Percentiles rank a stretch among this genome's conserved stretches.
Evolutionary conservation across 2,329 filamentous ascomycete species (phyloP).

Genomic region (Coniella lustricola): DNA sequence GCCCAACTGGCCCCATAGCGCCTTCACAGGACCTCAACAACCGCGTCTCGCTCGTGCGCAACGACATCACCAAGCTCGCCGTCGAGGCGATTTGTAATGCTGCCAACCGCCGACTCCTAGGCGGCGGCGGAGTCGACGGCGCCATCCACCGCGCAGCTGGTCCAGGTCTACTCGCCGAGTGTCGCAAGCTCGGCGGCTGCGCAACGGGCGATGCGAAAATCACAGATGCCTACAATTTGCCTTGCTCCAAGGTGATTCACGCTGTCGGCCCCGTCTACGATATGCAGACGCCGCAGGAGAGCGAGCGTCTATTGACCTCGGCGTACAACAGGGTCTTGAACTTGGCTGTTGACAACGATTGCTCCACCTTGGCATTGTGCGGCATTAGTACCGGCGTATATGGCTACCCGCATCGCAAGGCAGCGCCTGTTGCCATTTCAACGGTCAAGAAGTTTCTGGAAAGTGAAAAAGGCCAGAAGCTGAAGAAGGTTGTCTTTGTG

Average conservation of each 20-base stretch:
- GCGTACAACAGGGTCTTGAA: constrained; percentile 69
- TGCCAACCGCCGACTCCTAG: constrained; percentile 70
- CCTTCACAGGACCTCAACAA: constrained; percentile 56
- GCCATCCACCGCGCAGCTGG: constrained; percentile 85
- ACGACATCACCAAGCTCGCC: constrained; percentile 74
- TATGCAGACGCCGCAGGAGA: constrained; percentile 29
- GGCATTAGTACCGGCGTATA: constrained; percentile 86
- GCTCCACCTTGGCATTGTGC: constrained; percentile 72
- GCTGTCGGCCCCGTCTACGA: constrained; percentile 79
- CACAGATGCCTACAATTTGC: constrained; percentile 69
- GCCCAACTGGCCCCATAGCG: constrained; percentile 19
- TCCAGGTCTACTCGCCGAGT: constrained; percentile 59
- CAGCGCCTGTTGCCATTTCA: constrained; percentile 63
- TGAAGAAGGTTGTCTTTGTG: constrained; percentile 78
- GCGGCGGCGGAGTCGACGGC: constrained; percentile 85
- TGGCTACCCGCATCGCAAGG: constrained; percentile 70
- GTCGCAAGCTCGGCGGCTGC: constrained; percentile 64
- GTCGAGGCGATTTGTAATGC: constrained; percentile 90
- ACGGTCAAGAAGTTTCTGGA: constrained; percentile 51
- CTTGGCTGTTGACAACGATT: constrained; percentile 59
- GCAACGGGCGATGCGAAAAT: constrained; percentile 74
- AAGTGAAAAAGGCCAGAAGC: constrained; percentile 34
- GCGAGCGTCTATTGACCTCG: constrained; percentile 41
- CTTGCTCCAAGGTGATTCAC: constrained; percentile 76
- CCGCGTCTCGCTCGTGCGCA: constrained; percentile 61